Evolutionary conservation across 192 early-diverging fungal genomes (phyloP), one percentile per base, ranked within the genome.

Genomic region (Fimicolochytrium jonesii): DNA sequence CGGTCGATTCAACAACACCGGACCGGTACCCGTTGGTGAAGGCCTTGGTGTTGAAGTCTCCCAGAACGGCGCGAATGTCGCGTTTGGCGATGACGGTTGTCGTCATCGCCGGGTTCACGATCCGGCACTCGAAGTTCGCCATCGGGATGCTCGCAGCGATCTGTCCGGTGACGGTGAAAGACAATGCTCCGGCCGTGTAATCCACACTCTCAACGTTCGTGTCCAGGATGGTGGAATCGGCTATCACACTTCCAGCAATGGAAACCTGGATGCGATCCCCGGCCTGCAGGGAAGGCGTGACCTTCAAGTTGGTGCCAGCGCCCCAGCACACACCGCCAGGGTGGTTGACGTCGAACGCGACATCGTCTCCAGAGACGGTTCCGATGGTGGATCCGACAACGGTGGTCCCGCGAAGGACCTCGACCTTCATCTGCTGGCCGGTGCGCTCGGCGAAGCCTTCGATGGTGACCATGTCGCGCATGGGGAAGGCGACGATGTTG

Each of bases 311-410:
- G 20, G 53, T 56, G 4, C 53, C 53, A n/a, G 30, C 53, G 17
- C 53, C 53, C 53, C 53, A 56, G 53, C 53, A 56, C 18, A 37
- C 13, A 10, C 53, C 53, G 36, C 53, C 53, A 5, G 53, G 53
- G 26, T 56, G 53, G 53, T 56, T 56, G 53, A 56, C 36, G 15
- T 56, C 53, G 36, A 56, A 33, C 3, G 53, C 53, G 26, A 56
- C 53, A 34, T 56, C 53, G 17, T 2, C 35, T 30, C 53, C 53
- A 20, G 53, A 56, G 15, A 56, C 53, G 11, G 36, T 15, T 13
- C 53, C 53, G 11, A 18, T 11, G 17, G 53, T 34, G 36, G 29
- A 56, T 39, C 53, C 53, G 15, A 56, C 36, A 34, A 56, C 36
- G 25, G 20, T 20, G 11, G 11, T 39, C 18, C 36, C 36, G 6